Evolutionary conservation across 441 rosid species (phyloP), one percentile per base, ranked within the genome.

Genomic region (Croton laevigatus): DNA sequence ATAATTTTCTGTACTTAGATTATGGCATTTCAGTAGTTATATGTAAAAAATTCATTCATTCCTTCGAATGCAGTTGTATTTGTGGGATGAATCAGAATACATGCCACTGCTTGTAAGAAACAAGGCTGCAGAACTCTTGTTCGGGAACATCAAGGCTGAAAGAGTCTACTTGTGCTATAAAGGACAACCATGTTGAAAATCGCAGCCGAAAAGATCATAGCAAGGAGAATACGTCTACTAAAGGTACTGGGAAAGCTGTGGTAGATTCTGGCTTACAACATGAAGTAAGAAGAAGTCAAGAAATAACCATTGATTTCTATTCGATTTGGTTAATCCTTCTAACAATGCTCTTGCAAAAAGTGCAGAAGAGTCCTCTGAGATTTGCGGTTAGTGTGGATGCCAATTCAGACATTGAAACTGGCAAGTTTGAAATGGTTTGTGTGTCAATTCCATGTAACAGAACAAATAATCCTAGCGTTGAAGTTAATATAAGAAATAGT

Each of bases 91-190:
- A 64, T 77, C 75, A 8, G 87, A 78, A 10, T 78, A 81, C 70
- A 36, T 85, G 60, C 85, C 93, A 0, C 80, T 86, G 23, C 82
- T 82, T 3, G 80, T 85, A 36, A 82, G 76, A 72, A 86, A 86
- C 86, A 77, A 80, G 61, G 89, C 89, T 9, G 90, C 90, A 0
- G 89, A 86, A 73, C 59, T 82, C 53, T 72, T 86, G 78, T 86
- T 86, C 16, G 90, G 88, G 58, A 83, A 80, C 79, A 78, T 85
- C 69, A 80, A 66, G 59, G 90, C 93, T 4, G 86, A 84, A 62
- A 80, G 73, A 74, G 84, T 82, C 20, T 55, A 78, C 54, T 61
- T 44, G 1, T 44, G 81, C 72, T 62, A 68, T 22, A 67, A 23
- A 71, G 73, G 49, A 44, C 60, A 68, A 17, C n/a, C 61, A 14